Evolutionary conservation across 768 basidiomycete species (phyloP), one percentile per base, ranked within the genome.

Genomic region (Xerocomellus amylosporus): DNA sequence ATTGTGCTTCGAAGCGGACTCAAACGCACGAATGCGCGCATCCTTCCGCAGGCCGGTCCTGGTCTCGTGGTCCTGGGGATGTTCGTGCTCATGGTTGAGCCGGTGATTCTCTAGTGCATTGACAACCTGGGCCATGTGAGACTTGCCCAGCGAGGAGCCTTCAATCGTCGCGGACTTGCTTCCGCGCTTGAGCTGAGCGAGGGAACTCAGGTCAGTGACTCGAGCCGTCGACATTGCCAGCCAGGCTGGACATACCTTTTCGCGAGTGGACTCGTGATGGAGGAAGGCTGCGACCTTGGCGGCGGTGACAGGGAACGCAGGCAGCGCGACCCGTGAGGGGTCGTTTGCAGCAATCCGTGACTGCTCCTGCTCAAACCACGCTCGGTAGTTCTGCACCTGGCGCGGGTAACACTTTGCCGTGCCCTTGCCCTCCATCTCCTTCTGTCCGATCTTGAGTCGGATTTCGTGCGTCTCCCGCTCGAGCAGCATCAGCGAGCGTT

Each of bases 201-300:
- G 30, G 10, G 10, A 45, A n/a, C 10, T 31, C 3, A 10, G 30
- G 30, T 31, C 30, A 31, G 30, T 12, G 30, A n/a, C n/a, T n/a
- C n/a, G n/a, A n/a, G n/a, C n/a, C n/a, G n/a, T n/a, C n/a, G n/a
- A n/a, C n/a, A n/a, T n/a, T n/a, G n/a, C n/a, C n/a, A n/a, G n/a
- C n/a, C n/a, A n/a, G n/a, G n/a, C n/a, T n/a, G n/a, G n/a, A n/a
- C n/a, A n/a, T 5, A 74, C 73, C 67, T 73, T 73, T 20, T 53
- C 42, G 2, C 64, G 61, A 0, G 61, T 66, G 9, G 61, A 59
- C 43, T 72, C 68, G 50, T 71, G 58, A 14, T 67, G 36, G 10
- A 74, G 64, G 49, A 71, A 75, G 7, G 65, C 20, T 0, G 64
- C 61, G 2, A 65, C 74, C 37, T 74, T 74, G 2, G 59, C 58